phyloP scores from a whole-genome alignment of 2,329 filamentous ascomycete species.

The Knoxdaviesia capensis region DNA sequence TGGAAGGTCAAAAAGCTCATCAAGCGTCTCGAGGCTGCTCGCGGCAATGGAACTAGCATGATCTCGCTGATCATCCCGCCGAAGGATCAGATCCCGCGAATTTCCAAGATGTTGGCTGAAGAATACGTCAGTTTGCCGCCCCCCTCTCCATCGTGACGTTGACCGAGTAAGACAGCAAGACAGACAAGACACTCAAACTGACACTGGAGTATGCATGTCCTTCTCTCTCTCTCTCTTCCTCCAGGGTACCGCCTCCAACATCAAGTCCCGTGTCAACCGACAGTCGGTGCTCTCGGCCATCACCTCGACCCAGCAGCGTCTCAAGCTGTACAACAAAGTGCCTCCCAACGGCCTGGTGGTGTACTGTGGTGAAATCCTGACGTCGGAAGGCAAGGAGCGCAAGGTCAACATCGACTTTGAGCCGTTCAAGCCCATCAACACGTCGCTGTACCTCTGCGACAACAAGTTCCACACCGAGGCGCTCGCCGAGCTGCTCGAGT shows the following conservation, averaged over 20 bases:
- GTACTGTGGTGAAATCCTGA: slow-evolving; percentile 99
- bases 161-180: neutral
- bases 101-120: slow-evolving; percentile 99
- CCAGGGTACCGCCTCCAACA: slow-evolving; percentile 93
- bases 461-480: slow-evolving; percentile 99
- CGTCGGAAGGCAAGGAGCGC: slow-evolving; percentile 90
- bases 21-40: slow-evolving; percentile 89
- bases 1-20: slow-evolving; percentile 99
- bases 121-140: slow-evolving; percentile 54
- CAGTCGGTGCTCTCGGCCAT: slow-evolving; percentile 96
- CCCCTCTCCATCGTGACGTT: neutral
- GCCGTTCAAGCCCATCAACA: slow-evolving; percentile 99
- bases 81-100: slow-evolving; percentile 92
- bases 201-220: too few species aligned
- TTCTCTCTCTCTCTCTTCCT: slow-evolving; percentile 8
- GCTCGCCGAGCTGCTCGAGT: slow-evolving; percentile 88
- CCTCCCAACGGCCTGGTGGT: slow-evolving; percentile 93
- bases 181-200: too few species aligned
- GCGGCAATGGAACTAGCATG: slow-evolving; percentile 98
- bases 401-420: slow-evolving; percentile 99
- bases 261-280: slow-evolving; percentile 98
- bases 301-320: slow-evolving; percentile 94
- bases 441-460: slow-evolving; percentile 96
- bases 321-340: slow-evolving; percentile 98
- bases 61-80: slow-evolving; percentile 98